These are phyloP conservation scores for Thymus quinquecostatus DNA, from an alignment of 257 asterid genomes.

Conservation along the genomic window DNA sequence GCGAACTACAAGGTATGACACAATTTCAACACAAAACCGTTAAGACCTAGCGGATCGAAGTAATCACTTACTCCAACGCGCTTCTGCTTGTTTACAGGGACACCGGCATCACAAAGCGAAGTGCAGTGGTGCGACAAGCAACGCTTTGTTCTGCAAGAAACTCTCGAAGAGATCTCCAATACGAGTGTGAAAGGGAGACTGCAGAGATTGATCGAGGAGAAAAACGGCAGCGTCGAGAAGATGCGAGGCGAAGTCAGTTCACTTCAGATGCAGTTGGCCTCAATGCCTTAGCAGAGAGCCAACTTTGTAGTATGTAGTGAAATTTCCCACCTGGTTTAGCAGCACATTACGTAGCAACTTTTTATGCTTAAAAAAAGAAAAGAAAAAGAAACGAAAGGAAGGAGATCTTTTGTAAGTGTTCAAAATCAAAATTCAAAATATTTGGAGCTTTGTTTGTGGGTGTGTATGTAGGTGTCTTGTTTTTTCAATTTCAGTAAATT, in stretches of 20 bases:
- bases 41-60: background rate
- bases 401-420: background rate
- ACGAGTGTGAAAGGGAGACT: slow-evolving; percentile 39
- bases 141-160: slow-evolving; percentile 39
- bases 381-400: background rate
- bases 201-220: slow-evolving; percentile 36
- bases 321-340: slow-evolving; percentile 17
- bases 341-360: slow-evolving; percentile 11
- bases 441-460: background rate
- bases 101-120: slow-evolving; percentile 16
- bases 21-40: background rate
- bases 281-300: slow-evolving; percentile 22
- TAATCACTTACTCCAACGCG: background rate
- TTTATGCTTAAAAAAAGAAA: background rate
- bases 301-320: slow-evolving; percentile 2
- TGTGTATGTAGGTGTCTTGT: background rate
- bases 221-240: slow-evolving; percentile 33
- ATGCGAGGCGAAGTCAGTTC: slow-evolving; percentile 38
- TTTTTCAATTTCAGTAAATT: background rate
- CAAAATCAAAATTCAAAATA: background rate
- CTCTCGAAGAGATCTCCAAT: slow-evolving; percentile 37
- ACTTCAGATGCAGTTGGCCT: slow-evolving; percentile 39
- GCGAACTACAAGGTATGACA: slow-evolving; percentile 36
- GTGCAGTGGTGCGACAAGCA: slow-evolving; percentile 30
- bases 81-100: slow-evolving; percentile 26